These are phyloP conservation scores for Ceratocystis alfenasii DNA, from an alignment of 2,329 filamentous ascomycete species.

Conservation along the genomic window DNA sequence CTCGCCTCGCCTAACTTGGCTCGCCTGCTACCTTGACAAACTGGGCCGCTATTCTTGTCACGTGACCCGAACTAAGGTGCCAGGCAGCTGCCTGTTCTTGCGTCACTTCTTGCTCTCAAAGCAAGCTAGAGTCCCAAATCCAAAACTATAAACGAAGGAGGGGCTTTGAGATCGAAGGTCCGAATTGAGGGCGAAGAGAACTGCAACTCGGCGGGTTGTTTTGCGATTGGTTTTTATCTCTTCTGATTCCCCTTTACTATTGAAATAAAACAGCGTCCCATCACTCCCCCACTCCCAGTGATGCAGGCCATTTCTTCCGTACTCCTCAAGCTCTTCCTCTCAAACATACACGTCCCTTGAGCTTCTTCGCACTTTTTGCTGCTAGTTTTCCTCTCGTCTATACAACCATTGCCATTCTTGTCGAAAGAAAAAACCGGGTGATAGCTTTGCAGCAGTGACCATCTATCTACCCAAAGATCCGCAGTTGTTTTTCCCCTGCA, in stretches of 20 bases:
- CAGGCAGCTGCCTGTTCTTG: conserved; percentile 2
- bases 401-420: neutral
- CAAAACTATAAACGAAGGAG: conserved; percentile 2
- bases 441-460: neutral
- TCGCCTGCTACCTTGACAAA: no score
- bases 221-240: neutral
- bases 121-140: neutral
- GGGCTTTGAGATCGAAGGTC: neutral
- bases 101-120: neutral
- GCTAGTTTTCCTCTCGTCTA: neutral
- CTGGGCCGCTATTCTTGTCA: neutral
- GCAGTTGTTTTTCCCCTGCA: neutral
- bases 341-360: conserved; percentile 6
- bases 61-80: neutral
- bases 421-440: neutral
- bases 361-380: neutral
- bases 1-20: no score
- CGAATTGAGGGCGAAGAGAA: neutral
- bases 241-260: neutral
- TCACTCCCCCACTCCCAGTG: neutral
- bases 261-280: neutral
- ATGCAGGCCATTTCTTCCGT: conserved; percentile 2
- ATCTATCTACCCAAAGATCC: neutral
- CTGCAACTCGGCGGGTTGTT: neutral
- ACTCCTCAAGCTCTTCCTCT: neutral